Conservation (phyloP, 352 stramenopile species). For the Pythium diclinum region DNA sequence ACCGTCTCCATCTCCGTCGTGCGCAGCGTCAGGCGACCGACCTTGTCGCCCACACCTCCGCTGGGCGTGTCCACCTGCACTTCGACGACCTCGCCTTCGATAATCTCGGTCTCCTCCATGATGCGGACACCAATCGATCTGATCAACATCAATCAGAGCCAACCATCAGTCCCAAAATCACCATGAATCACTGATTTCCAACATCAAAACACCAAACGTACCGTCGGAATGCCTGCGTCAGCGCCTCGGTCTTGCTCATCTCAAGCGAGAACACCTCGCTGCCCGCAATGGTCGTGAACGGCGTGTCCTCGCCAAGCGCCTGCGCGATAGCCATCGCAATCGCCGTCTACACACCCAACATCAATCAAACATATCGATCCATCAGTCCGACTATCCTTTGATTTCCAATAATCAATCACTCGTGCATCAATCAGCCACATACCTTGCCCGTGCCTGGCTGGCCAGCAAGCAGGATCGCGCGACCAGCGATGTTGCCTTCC, state of each 20-base stretch:
- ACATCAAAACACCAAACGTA: constrained; percentile 11
- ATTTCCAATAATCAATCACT: background rate
- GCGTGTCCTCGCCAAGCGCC: constrained; percentile 96
- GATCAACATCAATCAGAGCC: constrained; percentile 3
- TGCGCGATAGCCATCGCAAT: constrained; percentile 98
- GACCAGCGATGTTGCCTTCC: constrained; percentile 96
- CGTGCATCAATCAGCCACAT: background rate
- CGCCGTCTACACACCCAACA: constrained; percentile 76
- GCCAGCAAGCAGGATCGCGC: constrained; percentile 95
- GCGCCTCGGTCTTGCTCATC: constrained; percentile 99
- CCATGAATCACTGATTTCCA: background rate
- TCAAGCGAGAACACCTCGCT: constrained; percentile 99
- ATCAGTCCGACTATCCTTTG: too few species aligned
- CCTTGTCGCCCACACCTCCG: constrained; percentile 68
- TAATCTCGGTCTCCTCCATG: constrained; percentile 99
- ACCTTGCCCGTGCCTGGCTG: constrained; percentile 95
- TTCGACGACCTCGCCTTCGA: constrained; percentile 99
- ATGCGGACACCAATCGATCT: constrained; percentile 96
- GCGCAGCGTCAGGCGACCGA: constrained; percentile 95
- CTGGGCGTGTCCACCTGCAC: constrained; percentile 96
- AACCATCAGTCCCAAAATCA: background rate
- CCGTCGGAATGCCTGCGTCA: constrained; percentile 97
- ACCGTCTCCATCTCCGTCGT: constrained; percentile 99
- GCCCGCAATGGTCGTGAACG: constrained; percentile 98
- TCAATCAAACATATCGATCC: constrained; percentile 2